Evolutionary conservation across 2,329 filamentous ascomycete genomes (phyloP).

Genomic region (Ophiognomonia clavigignenti-juglandacearum): DNA sequence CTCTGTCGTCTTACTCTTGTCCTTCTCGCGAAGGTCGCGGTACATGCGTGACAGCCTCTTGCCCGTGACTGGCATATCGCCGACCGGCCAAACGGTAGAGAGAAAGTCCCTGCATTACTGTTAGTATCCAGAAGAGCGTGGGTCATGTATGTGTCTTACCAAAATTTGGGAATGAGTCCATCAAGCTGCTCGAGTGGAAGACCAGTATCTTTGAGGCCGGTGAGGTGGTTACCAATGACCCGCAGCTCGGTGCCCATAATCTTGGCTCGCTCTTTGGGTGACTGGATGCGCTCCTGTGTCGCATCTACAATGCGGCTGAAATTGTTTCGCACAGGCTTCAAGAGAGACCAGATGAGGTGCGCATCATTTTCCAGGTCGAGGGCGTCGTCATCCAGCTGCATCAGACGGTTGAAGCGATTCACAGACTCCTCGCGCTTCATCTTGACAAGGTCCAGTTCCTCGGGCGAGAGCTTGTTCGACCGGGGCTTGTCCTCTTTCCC

Average conservation of each 20-base stretch:
- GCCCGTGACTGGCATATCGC: slow-evolving; percentile 31
- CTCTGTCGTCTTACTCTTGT: slow-evolving; percentile 23
- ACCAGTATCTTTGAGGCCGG: slow-evolving; percentile 26
- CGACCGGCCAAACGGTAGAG: slow-evolving; percentile 34
- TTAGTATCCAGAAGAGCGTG: slow-evolving; percentile 17
- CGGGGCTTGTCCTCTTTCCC: slow-evolving; percentile 36
- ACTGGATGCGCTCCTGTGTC: slow-evolving; percentile 24
- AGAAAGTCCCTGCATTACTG: slow-evolving; percentile 29
- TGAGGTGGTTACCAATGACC: slow-evolving; percentile 31
- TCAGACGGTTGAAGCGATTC: slow-evolving; percentile 32
- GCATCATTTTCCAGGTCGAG: slow-evolving; percentile 28
- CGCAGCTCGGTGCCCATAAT: slow-evolving; percentile 32
- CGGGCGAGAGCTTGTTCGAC: slow-evolving; percentile 27
- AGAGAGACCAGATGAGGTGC: slow-evolving; percentile 33
- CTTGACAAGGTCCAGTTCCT: slow-evolving; percentile 30
- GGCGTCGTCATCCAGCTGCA: slow-evolving; percentile 30
- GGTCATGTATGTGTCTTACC: slow-evolving; percentile 25
- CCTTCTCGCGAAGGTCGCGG: slow-evolving; percentile 28
- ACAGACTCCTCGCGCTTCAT: slow-evolving; percentile 29
- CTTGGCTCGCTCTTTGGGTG: slow-evolving; percentile 28
- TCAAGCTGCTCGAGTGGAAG: slow-evolving; percentile 26
- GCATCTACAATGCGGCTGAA: slow-evolving; percentile 33
- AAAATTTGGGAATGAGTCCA: slow-evolving; percentile 32
- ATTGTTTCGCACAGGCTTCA: slow-evolving; percentile 31
- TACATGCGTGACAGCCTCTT: slow-evolving; percentile 32